Conservation (phyloP, 345 rosid species). For the Draba incana region DNA sequence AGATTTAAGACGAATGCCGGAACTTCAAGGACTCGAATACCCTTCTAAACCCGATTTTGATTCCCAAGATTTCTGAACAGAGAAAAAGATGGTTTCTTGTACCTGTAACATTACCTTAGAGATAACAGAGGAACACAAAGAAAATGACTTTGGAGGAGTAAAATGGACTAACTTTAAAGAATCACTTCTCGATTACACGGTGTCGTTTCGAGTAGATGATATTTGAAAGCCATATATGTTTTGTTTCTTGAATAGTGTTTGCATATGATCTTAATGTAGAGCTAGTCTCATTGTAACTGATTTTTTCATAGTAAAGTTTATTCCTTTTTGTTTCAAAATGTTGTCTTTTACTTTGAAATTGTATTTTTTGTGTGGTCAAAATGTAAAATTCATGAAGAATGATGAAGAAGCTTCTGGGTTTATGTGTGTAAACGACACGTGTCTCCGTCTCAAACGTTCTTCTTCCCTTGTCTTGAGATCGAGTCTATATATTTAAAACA, state of each 20-base stretch:
- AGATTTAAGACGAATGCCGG: constrained; percentile 80
- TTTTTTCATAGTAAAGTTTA: constrained; percentile 13
- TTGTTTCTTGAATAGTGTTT: neutral
- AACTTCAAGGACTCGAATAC: constrained; percentile 90
- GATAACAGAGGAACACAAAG: constrained; percentile 28
- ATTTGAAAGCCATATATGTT: neutral
- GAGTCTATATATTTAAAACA: constrained; percentile 11
- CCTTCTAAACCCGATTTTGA: constrained; percentile 83
- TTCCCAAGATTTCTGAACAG: constrained; percentile 60
- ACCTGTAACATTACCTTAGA: constrained; percentile 35
- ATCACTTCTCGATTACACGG: neutral
- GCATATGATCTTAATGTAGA: constrained; percentile 26
- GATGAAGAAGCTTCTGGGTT: constrained; percentile 39
- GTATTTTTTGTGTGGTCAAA: neutral
- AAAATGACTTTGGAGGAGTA: constrained; percentile 5
- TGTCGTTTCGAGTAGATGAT: constrained; percentile 7
- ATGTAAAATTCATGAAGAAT: constrained; percentile 8
- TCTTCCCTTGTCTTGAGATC: neutral
- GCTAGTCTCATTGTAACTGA: constrained; percentile 14
- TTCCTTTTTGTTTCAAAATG: constrained; percentile 13
- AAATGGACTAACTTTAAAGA: constrained; percentile 5
- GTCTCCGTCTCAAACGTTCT: constrained; percentile 9
- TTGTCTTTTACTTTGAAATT: neutral
- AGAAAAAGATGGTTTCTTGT: constrained; percentile 21
- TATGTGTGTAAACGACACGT: constrained; percentile 29